These are phyloP conservation scores for Gigaspora rosea DNA, from an alignment of 192 early-diverging fungal genomes.

Conservation along the genomic window DNA sequence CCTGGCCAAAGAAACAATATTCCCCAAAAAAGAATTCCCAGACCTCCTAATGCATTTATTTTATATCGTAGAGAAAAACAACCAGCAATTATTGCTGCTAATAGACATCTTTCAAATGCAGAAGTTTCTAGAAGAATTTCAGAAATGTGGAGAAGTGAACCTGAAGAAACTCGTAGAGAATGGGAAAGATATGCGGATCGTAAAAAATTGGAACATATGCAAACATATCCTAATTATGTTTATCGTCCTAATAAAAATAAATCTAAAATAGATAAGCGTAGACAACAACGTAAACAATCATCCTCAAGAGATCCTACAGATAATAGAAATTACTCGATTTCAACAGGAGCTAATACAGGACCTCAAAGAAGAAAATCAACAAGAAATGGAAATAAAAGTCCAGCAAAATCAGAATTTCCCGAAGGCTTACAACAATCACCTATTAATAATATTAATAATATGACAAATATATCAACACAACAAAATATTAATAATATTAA, in stretches of 20 bases:
- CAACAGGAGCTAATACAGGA: background rate
- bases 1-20: too few species aligned
- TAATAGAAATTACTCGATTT: background rate
- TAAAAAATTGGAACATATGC: constrained; percentile 30
- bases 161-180: constrained; percentile 9
- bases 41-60: constrained; percentile 33
- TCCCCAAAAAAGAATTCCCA: constrained; percentile 21
- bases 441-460: too few species aligned
- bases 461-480: background rate
- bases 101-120: constrained; percentile 27
- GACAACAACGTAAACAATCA: constrained; percentile 3
- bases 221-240: constrained; percentile 28
- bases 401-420: background rate
- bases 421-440: background rate
- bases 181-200: constrained; percentile 33
- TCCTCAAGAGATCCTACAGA: background rate
- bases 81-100: constrained; percentile 26
- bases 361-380: constrained; percentile 19
- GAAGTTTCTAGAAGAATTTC: constrained; percentile 30
- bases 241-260: constrained; percentile 31
- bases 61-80: constrained; percentile 30
- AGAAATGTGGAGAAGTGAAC: constrained; percentile 30
- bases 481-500: too few species aligned
- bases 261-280: constrained; percentile 20
- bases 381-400: background rate